Evolutionary conservation across 1,284 basidiomycete species (phyloP).

Genomic region (Vanrija pseudolonga): DNA sequence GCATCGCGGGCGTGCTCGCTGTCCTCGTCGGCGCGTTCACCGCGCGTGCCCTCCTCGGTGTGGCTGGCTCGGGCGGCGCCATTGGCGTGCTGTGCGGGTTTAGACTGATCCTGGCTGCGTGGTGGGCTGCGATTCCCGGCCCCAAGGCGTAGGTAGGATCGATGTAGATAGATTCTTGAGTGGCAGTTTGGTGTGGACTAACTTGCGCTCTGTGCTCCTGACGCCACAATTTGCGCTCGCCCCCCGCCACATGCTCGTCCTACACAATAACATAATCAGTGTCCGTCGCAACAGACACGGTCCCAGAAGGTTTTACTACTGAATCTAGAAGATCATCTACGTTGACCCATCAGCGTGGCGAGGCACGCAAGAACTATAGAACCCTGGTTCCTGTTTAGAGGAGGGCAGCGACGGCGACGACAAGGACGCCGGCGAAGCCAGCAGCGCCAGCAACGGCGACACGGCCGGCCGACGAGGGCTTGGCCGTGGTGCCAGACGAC

Average conservation of each 20-base stretch:
- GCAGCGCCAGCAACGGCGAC: neutral
- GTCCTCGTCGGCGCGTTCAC: slow-evolving; percentile 74
- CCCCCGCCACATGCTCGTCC: too few relatives aligned
- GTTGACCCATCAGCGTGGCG: too few relatives aligned
- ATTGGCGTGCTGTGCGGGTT: slow-evolving; percentile 67
- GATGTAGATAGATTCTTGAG: neutral
- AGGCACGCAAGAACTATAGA: too few relatives aligned
- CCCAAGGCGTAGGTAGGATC: neutral
- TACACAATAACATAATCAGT: too few relatives aligned
- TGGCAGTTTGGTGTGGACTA: too few relatives aligned
- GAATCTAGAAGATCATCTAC: neutral
- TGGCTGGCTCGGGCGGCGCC: slow-evolving; percentile 14
- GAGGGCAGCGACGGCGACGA: neutral
- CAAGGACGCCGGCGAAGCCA: neutral
- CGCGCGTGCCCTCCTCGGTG: slow-evolving; percentile 62
- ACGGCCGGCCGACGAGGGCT: neutral
- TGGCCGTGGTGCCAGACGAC: neutral
- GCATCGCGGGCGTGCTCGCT: slow-evolving; percentile 61
- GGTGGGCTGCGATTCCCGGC: slow-evolving; percentile 64
- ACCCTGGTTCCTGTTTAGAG: neutral
- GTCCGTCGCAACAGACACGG: too few relatives aligned
- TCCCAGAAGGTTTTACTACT: neutral
- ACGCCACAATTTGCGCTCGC: too few relatives aligned
- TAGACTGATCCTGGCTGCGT: slow-evolving; percentile 60
- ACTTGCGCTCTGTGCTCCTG: too few relatives aligned